Base-by-base conservation (phyloP, 2,329 filamentous ascomycete species). In the Aspergillus piperis region DNA sequence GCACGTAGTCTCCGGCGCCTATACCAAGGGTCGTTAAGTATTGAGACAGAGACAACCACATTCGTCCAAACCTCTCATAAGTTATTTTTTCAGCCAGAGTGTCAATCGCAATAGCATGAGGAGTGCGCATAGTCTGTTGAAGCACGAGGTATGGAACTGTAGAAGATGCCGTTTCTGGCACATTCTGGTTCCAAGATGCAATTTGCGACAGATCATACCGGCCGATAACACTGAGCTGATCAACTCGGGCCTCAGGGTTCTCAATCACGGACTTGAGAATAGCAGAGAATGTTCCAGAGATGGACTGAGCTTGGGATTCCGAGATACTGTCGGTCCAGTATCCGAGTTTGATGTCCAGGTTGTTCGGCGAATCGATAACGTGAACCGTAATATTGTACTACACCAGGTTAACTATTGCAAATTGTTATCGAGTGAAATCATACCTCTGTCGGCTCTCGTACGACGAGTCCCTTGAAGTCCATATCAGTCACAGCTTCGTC, bases 21-120 rank as follows among this genome's bases (percentile, higher is more conserved):
- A 76, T 63, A 38, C 75, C 71, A 32, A 72, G 64, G 2, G 32
- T 17, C n/a, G 41, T 8, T 38, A 62, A 50, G 32, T 64, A 66
- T 47, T 17, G 32, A 53, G 50, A 38, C 8, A 53, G 8, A 19
- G 32, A 32, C 8, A 19, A 27, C 30, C 17, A 21, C 36, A 38
- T 38, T 0, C 25, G 32, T 3, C 36, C 50, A 21, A 53, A 41
- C 19, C 27, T 19, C 17, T 53, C 5, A 13, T 53, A 53, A 2
- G 50, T 53, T 15, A 53, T 19, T 15, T 38, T 39, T 25, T 53
- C 32, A 6, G n/a, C 23, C n/a, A 38, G 8, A 6, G 19, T 32
- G 15, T 50, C 47, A 27, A 41, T 38, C 4, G 30, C 32, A 41
- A 53, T 41, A 23, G 30, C 50, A 23, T 23, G 17, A n/a, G 50